These are phyloP conservation scores for Raphanus hybrid DNA, from an alignment of 441 rosid species.

Conservation along the genomic window DNA sequence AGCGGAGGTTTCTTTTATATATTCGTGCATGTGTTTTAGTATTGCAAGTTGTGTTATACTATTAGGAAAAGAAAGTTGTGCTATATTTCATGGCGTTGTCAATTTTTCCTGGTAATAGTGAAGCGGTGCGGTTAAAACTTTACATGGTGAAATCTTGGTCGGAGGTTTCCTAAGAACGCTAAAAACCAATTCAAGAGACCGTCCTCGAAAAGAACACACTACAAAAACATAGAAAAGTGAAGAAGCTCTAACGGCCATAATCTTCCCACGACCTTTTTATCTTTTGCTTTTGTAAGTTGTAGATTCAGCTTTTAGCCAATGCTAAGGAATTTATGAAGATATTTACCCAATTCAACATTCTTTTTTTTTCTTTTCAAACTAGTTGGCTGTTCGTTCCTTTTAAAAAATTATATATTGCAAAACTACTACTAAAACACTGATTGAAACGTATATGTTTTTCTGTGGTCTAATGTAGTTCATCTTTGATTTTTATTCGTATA, in stretches of 20 bases:
- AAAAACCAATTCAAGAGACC: neutral
- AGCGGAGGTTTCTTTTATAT: neutral
- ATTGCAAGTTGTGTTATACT: conserved; percentile 10
- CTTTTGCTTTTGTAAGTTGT: neutral
- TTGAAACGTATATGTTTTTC: neutral
- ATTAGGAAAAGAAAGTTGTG: neutral
- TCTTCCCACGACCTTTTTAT: neutral
- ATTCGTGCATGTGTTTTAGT: neutral
- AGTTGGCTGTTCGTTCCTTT: neutral
- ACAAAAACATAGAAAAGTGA: neutral
- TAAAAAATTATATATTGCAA: neutral
- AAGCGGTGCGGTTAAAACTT: neutral
- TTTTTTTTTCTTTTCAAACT: neutral
- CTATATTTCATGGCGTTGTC: neutral
- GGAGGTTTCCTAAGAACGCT: neutral
- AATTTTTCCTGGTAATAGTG: neutral
- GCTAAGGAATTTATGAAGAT: neutral
- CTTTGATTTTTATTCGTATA: neutral
- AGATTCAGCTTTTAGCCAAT: neutral
- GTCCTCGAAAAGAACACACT: neutral
- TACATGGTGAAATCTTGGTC: conserved; percentile 8
- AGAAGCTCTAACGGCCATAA: conserved; percentile 5
- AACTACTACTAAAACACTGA: neutral
- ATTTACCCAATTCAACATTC: neutral
- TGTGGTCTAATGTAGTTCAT: neutral